Conservation (phyloP, 2,329 filamentous ascomycete species). For the Fulvia fulva region DNA sequence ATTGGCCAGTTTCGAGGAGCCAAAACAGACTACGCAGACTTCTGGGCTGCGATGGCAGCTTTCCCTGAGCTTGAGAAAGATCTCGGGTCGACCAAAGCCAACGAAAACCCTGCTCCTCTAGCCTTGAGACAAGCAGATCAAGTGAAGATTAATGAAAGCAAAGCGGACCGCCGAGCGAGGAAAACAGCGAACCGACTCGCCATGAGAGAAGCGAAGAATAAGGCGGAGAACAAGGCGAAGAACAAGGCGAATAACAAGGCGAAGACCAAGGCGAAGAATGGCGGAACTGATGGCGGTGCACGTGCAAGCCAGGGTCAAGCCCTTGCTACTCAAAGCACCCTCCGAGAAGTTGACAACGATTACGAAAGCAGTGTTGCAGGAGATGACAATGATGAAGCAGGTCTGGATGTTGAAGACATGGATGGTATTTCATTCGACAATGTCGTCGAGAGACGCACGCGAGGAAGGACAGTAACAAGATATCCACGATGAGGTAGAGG, state of each 20-base stretch:
- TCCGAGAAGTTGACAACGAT: not conserved
- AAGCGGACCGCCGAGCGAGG: no score
- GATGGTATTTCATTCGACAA: not conserved
- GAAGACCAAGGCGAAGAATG: no score
- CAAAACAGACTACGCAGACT: not conserved
- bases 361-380: not conserved
- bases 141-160: no score
- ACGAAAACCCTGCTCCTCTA: no score
- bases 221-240: no score
- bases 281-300: not conserved
- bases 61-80: not conserved
- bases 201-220: no score
- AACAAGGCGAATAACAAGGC: no score
- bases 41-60: not conserved
- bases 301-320: not conserved
- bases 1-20: not conserved
- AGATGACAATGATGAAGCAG: not conserved
- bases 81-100: not conserved
- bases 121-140: no score
- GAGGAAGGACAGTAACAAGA: not conserved
- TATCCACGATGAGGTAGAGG: no score
- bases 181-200: no score
- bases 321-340: not conserved
- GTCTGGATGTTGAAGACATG: not conserved
- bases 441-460: not conserved